phyloP scores from a whole-genome alignment of 768 basidiomycete species.

The Asterophora parasitica region DNA sequence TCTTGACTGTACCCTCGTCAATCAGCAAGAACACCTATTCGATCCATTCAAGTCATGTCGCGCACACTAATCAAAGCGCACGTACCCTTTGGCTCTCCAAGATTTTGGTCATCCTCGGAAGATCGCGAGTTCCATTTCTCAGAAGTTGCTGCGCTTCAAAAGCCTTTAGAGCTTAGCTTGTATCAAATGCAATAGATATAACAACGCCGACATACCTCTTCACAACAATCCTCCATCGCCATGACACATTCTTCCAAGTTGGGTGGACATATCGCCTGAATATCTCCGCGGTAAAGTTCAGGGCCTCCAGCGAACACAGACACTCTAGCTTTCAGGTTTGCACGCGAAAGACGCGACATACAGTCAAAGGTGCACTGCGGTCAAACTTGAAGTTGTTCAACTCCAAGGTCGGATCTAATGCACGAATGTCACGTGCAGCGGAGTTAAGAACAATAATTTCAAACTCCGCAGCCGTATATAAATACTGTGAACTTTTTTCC shows the following conservation, averaged over 20 bases:
- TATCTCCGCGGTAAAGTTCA: slow-evolving; percentile 61
- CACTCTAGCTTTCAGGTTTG: slow-evolving; percentile 54
- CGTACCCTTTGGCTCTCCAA: slow-evolving; percentile 63
- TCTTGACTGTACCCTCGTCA: slow-evolving; percentile 65
- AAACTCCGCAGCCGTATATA: slow-evolving; percentile 30
- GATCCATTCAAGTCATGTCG: neutral
- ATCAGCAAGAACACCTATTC: slow-evolving; percentile 69
- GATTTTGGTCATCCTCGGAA: slow-evolving; percentile 65
- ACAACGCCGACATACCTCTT: slow-evolving; percentile 46
- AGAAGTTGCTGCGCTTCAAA: slow-evolving; percentile 66
- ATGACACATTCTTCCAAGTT: slow-evolving; percentile 71
- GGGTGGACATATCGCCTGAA: slow-evolving; percentile 61
- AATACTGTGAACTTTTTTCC: slow-evolving; percentile 15
- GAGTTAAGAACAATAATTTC: slow-evolving; percentile 10
- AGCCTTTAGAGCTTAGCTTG: slow-evolving; percentile 34
- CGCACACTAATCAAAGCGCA: neutral
- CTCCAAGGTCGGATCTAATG: neutral
- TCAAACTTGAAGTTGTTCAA: no score
- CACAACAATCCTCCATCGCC: slow-evolving; percentile 78
- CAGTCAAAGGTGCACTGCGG: neutral
- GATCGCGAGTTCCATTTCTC: slow-evolving; percentile 64
- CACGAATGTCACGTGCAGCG: slow-evolving; percentile 13
- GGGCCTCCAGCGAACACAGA: slow-evolving; percentile 69
- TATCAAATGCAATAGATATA: neutral
- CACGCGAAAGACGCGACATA: slow-evolving; percentile 51